Base-by-base conservation (phyloP, 306 rosid genomes). In the Glycine latifolia region DNA sequence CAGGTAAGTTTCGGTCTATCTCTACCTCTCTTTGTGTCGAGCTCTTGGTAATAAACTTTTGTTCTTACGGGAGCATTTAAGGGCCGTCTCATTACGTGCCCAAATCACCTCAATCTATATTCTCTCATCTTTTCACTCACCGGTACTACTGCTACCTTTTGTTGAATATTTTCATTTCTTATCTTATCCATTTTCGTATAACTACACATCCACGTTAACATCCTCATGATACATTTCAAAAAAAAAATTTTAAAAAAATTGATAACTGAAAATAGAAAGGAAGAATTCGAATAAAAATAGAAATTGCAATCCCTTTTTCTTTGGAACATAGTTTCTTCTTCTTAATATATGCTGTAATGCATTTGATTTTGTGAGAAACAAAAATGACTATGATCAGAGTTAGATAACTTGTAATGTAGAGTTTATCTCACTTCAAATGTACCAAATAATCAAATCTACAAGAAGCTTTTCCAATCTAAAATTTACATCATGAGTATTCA, bases 251-350 rank as follows among this genome's bases (percentile, higher is more conserved):
- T 5, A 11, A 49, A 8, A 60, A 16, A 47, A 75, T 55, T 56
- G 47, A 81, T 43, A 73, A 72, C 16, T 71, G 82, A 62, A 68
- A 69, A 75, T 3, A 72, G 54, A 65, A 79, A 73, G 71, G 33
- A 71, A 59, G 73, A 63, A 61, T 65, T 50, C 7, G 3, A 7
- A 58, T 43, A 26, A 73, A 70, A 37, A 47, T 53, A 69, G 43
- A 55, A 37, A 53, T 11, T 59, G 62, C 72, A 75, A 46, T 56
- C 73, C 72, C 48, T 72, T 79, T 69, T 20, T 61, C 76, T 71
- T 78, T 52, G 47, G 54, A 75, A 59, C 52, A 37, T 37, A 61
- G 35, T 46, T 14, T 78, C 5, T 26, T 31, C 55, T 83, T 47
- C 58, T 46, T 46, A 74, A 68, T 43, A 67, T 35, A 63, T 20